phyloP scores from a whole-genome alignment of 2,329 filamentous ascomycete species.

The Colletotrichum sp. region DNA sequence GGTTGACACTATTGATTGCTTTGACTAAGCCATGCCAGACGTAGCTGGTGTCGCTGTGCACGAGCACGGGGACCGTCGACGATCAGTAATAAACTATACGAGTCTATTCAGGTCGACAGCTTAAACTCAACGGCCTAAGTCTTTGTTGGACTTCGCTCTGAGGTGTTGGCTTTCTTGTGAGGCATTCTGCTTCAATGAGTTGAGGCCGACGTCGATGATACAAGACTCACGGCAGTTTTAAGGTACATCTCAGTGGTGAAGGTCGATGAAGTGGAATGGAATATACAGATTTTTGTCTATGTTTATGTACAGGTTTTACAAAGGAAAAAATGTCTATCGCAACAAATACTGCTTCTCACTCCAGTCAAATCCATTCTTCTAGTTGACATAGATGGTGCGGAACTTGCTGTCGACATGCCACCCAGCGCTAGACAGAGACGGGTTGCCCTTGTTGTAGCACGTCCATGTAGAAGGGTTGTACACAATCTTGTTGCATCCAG shows the following conservation, averaged over 20 bases:
- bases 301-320: background rate
- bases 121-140: background rate
- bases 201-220: background rate
- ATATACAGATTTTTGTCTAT: background rate
- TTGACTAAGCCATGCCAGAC: background rate
- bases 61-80: background rate
- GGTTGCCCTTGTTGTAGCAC: constrained; percentile 13
- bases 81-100: background rate
- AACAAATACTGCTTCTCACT: background rate
- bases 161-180: background rate
- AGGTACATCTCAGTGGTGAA: background rate
- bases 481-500: constrained; percentile 3
- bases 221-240: background rate
- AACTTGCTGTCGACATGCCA: constrained; percentile 6
- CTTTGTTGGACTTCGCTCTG: background rate
- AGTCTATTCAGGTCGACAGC: background rate
- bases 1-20: background rate
- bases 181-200: background rate
- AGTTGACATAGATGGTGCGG: constrained; percentile 1
- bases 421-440: background rate
- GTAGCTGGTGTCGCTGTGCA: background rate
- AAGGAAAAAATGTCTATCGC: background rate
- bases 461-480: background rate
- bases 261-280: background rate
- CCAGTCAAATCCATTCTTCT: background rate